Conservation (phyloP, 2,329 filamentous ascomycete species). For the Microascus cirrosus region DNA sequence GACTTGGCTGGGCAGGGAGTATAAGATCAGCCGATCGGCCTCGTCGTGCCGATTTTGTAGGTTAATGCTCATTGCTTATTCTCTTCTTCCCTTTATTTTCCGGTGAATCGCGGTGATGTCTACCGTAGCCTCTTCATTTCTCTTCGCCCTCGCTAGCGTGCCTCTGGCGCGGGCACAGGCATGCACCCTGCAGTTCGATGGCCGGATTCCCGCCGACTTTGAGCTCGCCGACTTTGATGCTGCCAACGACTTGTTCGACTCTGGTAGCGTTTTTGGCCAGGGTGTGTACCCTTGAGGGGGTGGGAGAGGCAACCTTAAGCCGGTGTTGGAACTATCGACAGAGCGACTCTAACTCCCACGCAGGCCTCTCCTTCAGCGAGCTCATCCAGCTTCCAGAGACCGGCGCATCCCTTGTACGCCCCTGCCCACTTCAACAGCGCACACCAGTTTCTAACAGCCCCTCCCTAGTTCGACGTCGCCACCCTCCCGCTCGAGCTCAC, state of each 20-base stretch:
- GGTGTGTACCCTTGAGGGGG: constrained; percentile 15
- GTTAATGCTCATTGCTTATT: constrained; percentile 1
- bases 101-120: background rate
- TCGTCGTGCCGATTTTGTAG: background rate
- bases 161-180: constrained; percentile 7
- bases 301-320: background rate
- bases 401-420: constrained; percentile 24
- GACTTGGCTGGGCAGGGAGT: background rate
- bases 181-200: constrained; percentile 24
- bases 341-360: constrained; percentile 1
- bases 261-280: constrained; percentile 39
- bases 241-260: constrained; percentile 33
- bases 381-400: constrained; percentile 35
- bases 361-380: constrained; percentile 36
- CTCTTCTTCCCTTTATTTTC: constrained; percentile 1
- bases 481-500: constrained; percentile 40
- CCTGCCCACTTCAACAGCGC: background rate
- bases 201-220: constrained; percentile 27
- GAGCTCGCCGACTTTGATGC: constrained; percentile 27
- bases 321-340: background rate
- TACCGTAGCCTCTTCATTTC: constrained; percentile 13
- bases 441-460: background rate
- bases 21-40: constrained; percentile 1
- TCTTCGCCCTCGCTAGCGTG: background rate
- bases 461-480: constrained; percentile 28